These are phyloP conservation scores for Xylariales sp. DNA, from an alignment of 2,329 filamentous ascomycete species.

Conservation along the genomic window DNA sequence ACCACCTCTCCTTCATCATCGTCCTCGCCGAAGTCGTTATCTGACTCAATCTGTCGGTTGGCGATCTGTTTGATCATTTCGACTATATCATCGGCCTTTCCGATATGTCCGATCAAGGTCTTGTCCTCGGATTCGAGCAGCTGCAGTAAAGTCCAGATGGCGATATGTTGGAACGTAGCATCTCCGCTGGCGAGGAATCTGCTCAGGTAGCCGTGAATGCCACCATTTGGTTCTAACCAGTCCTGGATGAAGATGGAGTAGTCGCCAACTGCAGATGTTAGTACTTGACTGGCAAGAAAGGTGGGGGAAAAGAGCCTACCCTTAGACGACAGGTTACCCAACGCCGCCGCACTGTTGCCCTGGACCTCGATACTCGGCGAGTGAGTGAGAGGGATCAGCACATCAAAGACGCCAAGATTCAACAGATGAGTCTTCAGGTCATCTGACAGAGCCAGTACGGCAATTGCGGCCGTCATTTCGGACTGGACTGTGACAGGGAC, in stretches of 20 bases:
- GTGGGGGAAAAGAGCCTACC: slow-evolving; percentile 47
- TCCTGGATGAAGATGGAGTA: slow-evolving; percentile 94
- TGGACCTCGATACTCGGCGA: slow-evolving; percentile 97
- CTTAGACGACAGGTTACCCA: slow-evolving; percentile 96
- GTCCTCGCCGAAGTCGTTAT: slow-evolving; percentile 73
- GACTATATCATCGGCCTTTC: slow-evolving; percentile 85
- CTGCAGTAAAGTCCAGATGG: slow-evolving; percentile 95
- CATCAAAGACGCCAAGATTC: slow-evolving; percentile 90
- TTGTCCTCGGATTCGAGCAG: slow-evolving; percentile 93
- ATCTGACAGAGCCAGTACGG: slow-evolving; percentile 89
- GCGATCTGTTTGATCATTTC: slow-evolving; percentile 89
- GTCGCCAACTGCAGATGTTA: slow-evolving; percentile 67
- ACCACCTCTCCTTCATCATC: slow-evolving; percentile 93
- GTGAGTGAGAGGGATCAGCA: slow-evolving; percentile 90
- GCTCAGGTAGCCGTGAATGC: slow-evolving; percentile 91
- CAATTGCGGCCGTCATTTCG: slow-evolving; percentile 99
- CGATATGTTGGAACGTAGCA: slow-evolving; percentile 97
- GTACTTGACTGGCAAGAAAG: slow-evolving; percentile 1
- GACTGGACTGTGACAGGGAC: slow-evolving; percentile 94
- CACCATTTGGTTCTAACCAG: slow-evolving; percentile 88
- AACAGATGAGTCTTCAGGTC: slow-evolving; percentile 90
- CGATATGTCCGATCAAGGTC: slow-evolving; percentile 80
- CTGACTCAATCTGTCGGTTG: slow-evolving; percentile 81
- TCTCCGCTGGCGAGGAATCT: slow-evolving; percentile 93
- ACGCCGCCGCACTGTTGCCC: slow-evolving; percentile 91